Percentiles rank a stretch among this genome's conserved stretches.
Evolutionary conservation across 495 filamentous ascomycete species (phyloP).

Genomic region (Penicillium mononematosum): DNA sequence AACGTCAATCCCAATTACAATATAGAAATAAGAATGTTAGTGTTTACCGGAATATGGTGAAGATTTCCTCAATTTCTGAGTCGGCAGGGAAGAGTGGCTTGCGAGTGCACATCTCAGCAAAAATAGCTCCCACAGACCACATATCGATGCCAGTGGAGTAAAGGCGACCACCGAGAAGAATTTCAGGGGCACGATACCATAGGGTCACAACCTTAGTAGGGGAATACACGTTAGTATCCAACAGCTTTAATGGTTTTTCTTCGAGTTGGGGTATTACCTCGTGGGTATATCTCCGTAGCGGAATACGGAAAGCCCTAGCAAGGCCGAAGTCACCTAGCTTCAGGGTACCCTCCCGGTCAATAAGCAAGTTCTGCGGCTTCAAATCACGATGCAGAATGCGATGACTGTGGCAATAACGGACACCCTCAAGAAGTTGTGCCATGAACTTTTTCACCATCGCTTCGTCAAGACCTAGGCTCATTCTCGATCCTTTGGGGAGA

Average conservation of each 20-base stretch:
- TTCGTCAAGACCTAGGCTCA: constrained; percentile 77
- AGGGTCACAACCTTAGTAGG: constrained; percentile 77
- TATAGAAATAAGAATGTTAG: not conserved
- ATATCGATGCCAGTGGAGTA: constrained; percentile 98
- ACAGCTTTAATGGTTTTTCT: not conserved
- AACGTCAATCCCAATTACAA: constrained; percentile 1
- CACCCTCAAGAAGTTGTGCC: constrained; percentile 85
- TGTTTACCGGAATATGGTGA: constrained; percentile 92
- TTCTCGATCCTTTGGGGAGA: constrained; percentile 73
- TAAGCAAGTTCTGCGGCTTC: constrained; percentile 96
- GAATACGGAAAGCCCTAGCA: constrained; percentile 93
- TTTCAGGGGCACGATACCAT: constrained; percentile 96
- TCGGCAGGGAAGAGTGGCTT: constrained; percentile 98
- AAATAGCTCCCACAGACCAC: constrained; percentile 98
- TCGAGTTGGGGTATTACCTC: constrained; percentile 52
- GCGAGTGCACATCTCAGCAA: constrained; percentile 99
- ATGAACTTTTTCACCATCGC: constrained; percentile 97
- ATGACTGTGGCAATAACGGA: constrained; percentile 94
- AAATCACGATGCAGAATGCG: constrained; percentile 91
- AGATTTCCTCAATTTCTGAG: constrained; percentile 98
- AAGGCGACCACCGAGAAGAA: constrained; percentile 91
- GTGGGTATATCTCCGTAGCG: constrained; percentile 92
- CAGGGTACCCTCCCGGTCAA: constrained; percentile 89
- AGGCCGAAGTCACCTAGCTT: constrained; percentile 97
- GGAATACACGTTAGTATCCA: constrained; percentile 3